Percentiles rank a stretch among this genome's conserved stretches.
phyloP scores from a whole-genome alignment of 2,329 filamentous ascomycete genomes.

The Cordyceps javanica region DNA sequence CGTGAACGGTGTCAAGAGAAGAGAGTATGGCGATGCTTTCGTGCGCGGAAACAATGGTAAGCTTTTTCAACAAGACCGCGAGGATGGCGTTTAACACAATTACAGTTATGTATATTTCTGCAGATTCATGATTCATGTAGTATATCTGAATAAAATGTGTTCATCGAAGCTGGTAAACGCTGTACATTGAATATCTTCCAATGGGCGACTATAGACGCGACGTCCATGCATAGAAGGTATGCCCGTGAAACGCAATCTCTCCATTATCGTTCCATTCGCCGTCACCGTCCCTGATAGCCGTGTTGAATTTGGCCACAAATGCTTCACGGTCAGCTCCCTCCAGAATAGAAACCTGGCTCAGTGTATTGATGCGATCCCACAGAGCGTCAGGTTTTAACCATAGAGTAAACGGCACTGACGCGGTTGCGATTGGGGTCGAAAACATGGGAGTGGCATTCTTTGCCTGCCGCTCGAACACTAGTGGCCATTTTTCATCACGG shows the following conservation, averaged over 20 bases:
- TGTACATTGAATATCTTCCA: neutral
- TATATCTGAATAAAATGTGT: too few species aligned
- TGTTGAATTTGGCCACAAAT: constrained; percentile 45
- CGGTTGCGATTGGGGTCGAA: constrained; percentile 54
- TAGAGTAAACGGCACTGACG: constrained; percentile 49
- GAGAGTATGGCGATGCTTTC: constrained; percentile 90
- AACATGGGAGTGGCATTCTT: constrained; percentile 44
- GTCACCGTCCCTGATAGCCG: constrained; percentile 45
- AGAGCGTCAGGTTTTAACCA: constrained; percentile 53
- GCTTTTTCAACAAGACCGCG: constrained; percentile 14
- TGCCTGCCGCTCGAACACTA: constrained; percentile 56
- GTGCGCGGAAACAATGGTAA: constrained; percentile 92
- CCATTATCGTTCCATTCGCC: constrained; percentile 55
- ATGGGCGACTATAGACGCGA: constrained; percentile 31
- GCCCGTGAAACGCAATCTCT: constrained; percentile 58
- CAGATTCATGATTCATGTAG: constrained; percentile 40
- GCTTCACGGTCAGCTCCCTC: constrained; percentile 42
- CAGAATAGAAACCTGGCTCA: constrained; percentile 62
- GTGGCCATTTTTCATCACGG: constrained; percentile 56
- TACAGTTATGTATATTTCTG: constrained; percentile 65
- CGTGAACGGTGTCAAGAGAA: constrained; percentile 74
- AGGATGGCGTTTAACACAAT: neutral
- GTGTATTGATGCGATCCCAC: constrained; percentile 58
- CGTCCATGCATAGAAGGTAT: constrained; percentile 60
- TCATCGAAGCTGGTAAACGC: too few species aligned